Conservation (phyloP, 257 asterid genomes). For the Ocimum tenuiflorum region DNA sequence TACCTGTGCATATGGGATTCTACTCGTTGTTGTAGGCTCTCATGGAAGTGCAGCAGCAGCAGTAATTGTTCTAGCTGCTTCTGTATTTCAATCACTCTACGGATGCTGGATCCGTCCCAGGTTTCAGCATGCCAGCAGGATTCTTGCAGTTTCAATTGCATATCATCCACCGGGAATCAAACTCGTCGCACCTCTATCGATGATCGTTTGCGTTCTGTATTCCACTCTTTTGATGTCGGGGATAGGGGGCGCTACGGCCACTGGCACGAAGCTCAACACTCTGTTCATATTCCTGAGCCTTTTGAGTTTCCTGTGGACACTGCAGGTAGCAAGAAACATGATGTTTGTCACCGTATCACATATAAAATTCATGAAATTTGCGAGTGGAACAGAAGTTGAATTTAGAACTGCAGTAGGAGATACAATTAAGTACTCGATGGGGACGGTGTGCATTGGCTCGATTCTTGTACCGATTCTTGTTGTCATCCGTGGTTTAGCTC, state of each 20-base stretch:
- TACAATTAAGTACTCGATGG: slow-evolving; percentile 35
- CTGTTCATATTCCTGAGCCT: slow-evolving; percentile 35
- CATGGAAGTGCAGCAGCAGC: slow-evolving; percentile 39
- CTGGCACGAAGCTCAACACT: slow-evolving; percentile 22
- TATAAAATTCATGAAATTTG: slow-evolving; percentile 39
- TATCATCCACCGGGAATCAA: slow-evolving; percentile 27
- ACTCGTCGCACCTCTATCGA: slow-evolving; percentile 17
- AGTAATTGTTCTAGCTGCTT: slow-evolving; percentile 27
- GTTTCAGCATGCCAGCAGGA: slow-evolving; percentile 25
- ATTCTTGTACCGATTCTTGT: slow-evolving; percentile 35
- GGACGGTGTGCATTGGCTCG: slow-evolving; percentile 48
- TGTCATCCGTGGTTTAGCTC: slow-evolving; percentile 36
- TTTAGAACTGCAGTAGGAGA: slow-evolving; percentile 21
- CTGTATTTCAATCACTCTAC: slow-evolving; percentile 39
- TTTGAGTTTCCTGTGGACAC: slow-evolving; percentile 43
- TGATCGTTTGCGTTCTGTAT: slow-evolving; percentile 25
- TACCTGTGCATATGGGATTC: slow-evolving; percentile 30
- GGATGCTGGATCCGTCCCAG: slow-evolving; percentile 55
- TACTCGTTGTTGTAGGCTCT: slow-evolving; percentile 47
- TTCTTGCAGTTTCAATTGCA: slow-evolving; percentile 24
- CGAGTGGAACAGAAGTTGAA: slow-evolving; percentile 38
- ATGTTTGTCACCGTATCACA: slow-evolving; percentile 46
- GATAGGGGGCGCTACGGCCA: slow-evolving; percentile 38
- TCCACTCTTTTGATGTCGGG: slow-evolving; percentile 33
- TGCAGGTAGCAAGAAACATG: slow-evolving; percentile 39